phyloP scores from a whole-genome alignment of 305 asterid genomes.

The Rubia tinctorum region DNA sequence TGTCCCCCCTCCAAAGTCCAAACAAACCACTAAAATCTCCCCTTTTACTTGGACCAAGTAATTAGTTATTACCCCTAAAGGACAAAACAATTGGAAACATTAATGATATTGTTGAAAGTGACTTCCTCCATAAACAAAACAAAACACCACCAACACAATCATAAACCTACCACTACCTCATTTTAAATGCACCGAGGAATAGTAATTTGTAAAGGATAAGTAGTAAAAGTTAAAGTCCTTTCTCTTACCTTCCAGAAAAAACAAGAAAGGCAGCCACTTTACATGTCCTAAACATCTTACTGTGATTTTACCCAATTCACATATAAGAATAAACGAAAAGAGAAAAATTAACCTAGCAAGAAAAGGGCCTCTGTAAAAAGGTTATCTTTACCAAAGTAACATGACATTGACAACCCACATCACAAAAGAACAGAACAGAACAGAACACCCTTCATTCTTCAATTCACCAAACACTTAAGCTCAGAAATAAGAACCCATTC shows the following conservation, averaged over 20 bases:
- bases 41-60: conserved; percentile 23
- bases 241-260: conserved; percentile 3
- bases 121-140: conserved; percentile 25
- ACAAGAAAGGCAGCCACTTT: conserved; percentile 20
- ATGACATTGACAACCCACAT: conserved; percentile 18
- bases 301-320: not conserved
- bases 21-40: conserved; percentile 24
- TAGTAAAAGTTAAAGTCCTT: not conserved
- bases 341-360: conserved; percentile 15
- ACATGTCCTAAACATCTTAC: conserved; percentile 11
- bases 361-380: conserved; percentile 19
- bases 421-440: conserved; percentile 1
- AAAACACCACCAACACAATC: conserved; percentile 18
- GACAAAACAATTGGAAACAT: conserved; percentile 29
- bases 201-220: conserved; percentile 6
- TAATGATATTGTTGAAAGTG: conserved; percentile 33
- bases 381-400: conserved; percentile 22
- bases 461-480: conserved; percentile 3
- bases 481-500: not conserved
- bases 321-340: not conserved
- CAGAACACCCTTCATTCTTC: not conserved
- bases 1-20: conserved; percentile 36
- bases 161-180: conserved; percentile 10
- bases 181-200: conserved; percentile 17
- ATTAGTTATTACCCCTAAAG: conserved; percentile 35